Conservation (phyloP, 2,329 filamentous ascomycete genomes). For the Colletotrichum gigasporum region DNA sequence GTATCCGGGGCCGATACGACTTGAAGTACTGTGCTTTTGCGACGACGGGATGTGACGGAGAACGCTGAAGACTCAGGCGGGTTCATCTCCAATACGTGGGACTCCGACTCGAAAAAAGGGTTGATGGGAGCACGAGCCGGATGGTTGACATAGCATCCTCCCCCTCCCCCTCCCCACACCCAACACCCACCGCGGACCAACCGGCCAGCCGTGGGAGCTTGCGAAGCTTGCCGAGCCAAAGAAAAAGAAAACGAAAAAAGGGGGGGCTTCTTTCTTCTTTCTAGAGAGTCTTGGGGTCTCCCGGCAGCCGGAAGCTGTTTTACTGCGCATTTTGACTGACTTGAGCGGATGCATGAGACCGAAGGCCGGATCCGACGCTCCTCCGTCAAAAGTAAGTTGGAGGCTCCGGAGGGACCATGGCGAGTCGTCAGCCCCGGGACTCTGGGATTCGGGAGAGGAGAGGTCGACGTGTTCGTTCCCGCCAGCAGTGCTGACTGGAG, state of each 20-base stretch:
- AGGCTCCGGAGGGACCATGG: constrained; percentile 9
- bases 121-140: constrained; percentile 3
- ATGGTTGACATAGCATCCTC: neutral
- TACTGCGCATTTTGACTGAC: constrained; percentile 5
- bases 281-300: neutral
- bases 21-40: too few relatives aligned
- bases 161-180: neutral
- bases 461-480: neutral
- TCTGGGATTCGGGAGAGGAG: neutral
- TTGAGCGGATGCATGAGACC: constrained; percentile 13
- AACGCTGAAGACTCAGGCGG: too few relatives aligned
- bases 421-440: neutral
- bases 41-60: too few relatives aligned
- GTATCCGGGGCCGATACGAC: too few relatives aligned
- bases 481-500: neutral
- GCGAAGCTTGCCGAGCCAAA: too few relatives aligned
- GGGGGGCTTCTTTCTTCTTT: too few relatives aligned
- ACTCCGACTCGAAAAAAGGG: neutral
- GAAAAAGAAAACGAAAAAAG: too few relatives aligned
- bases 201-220: too few relatives aligned
- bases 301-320: neutral
- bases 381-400: constrained; percentile 8
- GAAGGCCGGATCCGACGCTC: constrained; percentile 18
- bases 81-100: constrained; percentile 3
- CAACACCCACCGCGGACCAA: neutral